Base-by-base conservation (phyloP, 2,329 filamentous ascomycete genomes). In the Sclerotiophoma versabilis region DNA sequence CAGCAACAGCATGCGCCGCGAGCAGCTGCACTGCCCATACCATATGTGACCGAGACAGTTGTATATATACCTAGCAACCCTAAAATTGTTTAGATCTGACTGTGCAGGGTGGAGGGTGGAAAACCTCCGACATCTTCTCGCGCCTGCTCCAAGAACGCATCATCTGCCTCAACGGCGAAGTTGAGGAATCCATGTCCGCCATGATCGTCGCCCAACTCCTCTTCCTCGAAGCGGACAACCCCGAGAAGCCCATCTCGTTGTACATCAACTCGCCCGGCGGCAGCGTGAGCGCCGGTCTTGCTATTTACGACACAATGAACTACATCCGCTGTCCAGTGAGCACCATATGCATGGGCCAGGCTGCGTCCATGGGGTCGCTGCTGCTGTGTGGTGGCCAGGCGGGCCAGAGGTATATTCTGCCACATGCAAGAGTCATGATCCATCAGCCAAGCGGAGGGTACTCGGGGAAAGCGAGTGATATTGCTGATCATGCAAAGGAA, bases 241-340 rank as follows among this genome's bases (percentile, higher is more conserved):
- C 93, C 3, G 87, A 96, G 50, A 97, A 96, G 75, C 90, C 92
- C 11, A 98, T 99, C 62, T 95, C 91, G 46, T 90, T 99, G 75
- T 99, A 99, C 77, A 99, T 99, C 76, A 96, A 99, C 79, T 96
- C 91, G 0, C 93, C 93, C 0, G 95, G 95, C 43, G 95, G 95
- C 50, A 93, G 90, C 34, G 93, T 99, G 33, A 93, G 90, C 58
- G 93, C 95, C 54, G 81, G 81, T 3, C 80, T 88, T 56, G 93
- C 95, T 22, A 98, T 99, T 69, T 99, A 99, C 82, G 95, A 99
- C 75, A 99, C 95, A 11, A 98, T 99, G 93, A 87, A 89, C 65
- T 99, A 99, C 76, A 98, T 99, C 72, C 87, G 89, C 57, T 91
- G 91, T 2, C 92, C 93, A 1, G 92, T 99, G 0, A 93, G 90